phyloP scores from a whole-genome alignment of 768 basidiomycete species.

The Dacryopinax spathularia region DNA sequence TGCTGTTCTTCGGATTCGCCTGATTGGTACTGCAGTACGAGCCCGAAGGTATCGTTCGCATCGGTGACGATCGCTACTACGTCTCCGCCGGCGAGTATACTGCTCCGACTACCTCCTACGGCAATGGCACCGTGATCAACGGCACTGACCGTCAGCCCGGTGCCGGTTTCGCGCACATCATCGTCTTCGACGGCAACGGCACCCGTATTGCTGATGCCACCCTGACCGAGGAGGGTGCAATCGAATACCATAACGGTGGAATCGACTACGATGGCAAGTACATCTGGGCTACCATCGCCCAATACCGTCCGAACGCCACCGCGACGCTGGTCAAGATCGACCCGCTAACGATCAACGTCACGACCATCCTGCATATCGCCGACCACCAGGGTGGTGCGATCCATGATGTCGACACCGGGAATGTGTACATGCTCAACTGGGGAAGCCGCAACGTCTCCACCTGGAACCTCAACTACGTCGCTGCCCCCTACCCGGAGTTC shows the following conservation, averaged over 20 bases:
- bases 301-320: constrained; percentile 6
- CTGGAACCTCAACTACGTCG: constrained; percentile 6
- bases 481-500: neutral
- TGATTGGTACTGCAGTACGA: constrained; percentile 5
- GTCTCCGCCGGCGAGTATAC: constrained; percentile 9
- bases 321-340: constrained; percentile 5
- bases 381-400: constrained; percentile 6
- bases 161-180: constrained; percentile 9
- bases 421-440: constrained; percentile 6
- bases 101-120: constrained; percentile 5
- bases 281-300: constrained; percentile 8
- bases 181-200: constrained; percentile 10
- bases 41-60: constrained; percentile 10
- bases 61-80: constrained; percentile 9
- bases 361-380: constrained; percentile 4
- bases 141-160: constrained; percentile 11
- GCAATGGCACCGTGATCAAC: constrained; percentile 10
- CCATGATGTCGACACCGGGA: constrained; percentile 3
- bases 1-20: neutral
- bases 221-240: constrained; percentile 3
- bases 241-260: constrained; percentile 8
- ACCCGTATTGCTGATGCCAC: constrained; percentile 9
- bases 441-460: constrained; percentile 5
- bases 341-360: constrained; percentile 3
- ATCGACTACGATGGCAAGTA: constrained; percentile 11